Evolutionary conservation across 23 red algal species (phyloP), one percentile per base, ranked within the genome.

Genomic region (Pyropia yezoensis): DNA sequence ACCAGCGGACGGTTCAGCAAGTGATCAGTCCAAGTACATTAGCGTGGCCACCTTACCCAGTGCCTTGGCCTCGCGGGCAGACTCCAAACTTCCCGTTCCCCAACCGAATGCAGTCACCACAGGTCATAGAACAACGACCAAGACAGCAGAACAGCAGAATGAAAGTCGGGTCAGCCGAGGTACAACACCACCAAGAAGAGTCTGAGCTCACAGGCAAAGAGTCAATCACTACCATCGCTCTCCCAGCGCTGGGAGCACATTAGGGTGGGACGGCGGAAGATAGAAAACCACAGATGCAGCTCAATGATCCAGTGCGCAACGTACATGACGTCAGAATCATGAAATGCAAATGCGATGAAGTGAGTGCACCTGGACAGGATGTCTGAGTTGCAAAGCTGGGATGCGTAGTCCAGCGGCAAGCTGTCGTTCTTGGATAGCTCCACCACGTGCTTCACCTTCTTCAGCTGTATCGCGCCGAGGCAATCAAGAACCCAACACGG

Each of bases 321-420:
- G 65, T 91, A 88, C 82, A 98, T 78, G 16, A 98, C 94, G 55
- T 98, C 94, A 27, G 79, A 87, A 58, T 98, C 94, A 83, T 98
- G 94, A 76, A 98, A 98, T 21, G 88, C 94, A 75, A 98, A 98
- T 14, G 85, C 82, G 68, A 98, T 98, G 56, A 98, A 90, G 59
- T 89, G 94, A 18, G 79, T 81, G 32, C 84, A 79, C 58, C 85
- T 66, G 19, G 76, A 80, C 57, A 98, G 71, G 61, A 98, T 98
- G 74, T 91, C 82, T 18, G 85, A 91, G 72, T 98, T 98, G 82
- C 94, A 98, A 27, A 98, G 54, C 66, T 80, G 63, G 9, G 77
- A 85, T 7, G 94, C 87, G 16, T 91, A 76, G 63, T 88, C 86
- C 15, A 98, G 63, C 64, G 94, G 94, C 52, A 98, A 49, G 18